A percentile compares a stretch with the other conserved stretches of the same genome.
These are phyloP conservation scores for Nakazawaea holstii DNA, from an alignment of 805 yeast species.

Conservation along the genomic window DNA sequence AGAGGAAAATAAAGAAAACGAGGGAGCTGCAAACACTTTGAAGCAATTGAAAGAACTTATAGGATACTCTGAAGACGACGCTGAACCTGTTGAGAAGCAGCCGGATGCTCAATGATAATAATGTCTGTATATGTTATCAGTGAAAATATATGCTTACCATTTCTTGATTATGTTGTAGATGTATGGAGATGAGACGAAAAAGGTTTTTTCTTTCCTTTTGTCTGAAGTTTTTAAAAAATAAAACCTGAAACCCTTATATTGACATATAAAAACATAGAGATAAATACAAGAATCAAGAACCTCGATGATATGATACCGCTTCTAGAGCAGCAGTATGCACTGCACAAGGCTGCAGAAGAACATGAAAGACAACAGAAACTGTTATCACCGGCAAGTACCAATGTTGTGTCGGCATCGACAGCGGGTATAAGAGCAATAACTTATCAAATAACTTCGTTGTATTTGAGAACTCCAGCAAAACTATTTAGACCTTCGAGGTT, in stretches of 20 bases:
- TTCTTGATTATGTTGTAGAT: too few species aligned
- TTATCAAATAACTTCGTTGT: conserved; percentile 73
- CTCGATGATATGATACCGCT: conserved; percentile 2
- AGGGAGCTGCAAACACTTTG: conserved; percentile 19
- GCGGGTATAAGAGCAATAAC: conserved; percentile 84
- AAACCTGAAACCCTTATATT: neutral
- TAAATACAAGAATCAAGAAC: neutral
- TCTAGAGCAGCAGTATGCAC: neutral
- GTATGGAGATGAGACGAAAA: neutral
- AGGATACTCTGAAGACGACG: neutral
- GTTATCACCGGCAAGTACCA: conserved; percentile 34
- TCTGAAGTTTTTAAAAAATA: too few species aligned
- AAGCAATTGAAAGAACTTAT: conserved; percentile 3
- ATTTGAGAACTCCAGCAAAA: conserved; percentile 78
- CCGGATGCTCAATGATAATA: neutral
- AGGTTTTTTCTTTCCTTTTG: neutral
- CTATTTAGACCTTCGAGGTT: conserved; percentile 86
- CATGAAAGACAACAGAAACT: conserved; percentile 13
- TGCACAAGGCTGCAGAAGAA: neutral
- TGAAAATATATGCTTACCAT: too few species aligned
- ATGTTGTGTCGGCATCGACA: conserved; percentile 69
- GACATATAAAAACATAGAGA: too few species aligned
- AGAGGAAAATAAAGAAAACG: conserved; percentile 12
- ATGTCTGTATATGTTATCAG: too few species aligned
- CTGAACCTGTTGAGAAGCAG: neutral